Evolutionary conservation across 1,284 basidiomycete species (phyloP), one percentile per base, ranked within the genome.

Genomic region (Xerocomus cyaneibrunnescens): DNA sequence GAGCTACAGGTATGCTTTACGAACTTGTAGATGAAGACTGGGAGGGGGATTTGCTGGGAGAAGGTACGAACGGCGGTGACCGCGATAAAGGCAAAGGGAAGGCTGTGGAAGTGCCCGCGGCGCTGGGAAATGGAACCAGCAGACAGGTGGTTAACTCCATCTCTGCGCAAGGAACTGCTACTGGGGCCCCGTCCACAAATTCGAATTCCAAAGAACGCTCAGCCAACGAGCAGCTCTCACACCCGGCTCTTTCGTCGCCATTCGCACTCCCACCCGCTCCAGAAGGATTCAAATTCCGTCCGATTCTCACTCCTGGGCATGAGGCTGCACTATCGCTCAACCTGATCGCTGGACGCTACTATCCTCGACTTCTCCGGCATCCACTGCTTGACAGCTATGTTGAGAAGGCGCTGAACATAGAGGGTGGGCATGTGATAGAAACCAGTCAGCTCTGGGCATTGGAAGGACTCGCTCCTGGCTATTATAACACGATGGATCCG

Each of bases 11-110:
- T 21, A 79, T 80, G 76, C 66, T 90, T 45, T 90, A 84, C 57
- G 88, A 91, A 67, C 73, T 90, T 31, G 87, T 79, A 1, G 87
- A 89, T 54, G 72, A 77, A 31, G 85, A 84, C 52, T 89, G 83
- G 83, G 80, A 78, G 39, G 84, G 79, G 17, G 67, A 74, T 7
- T 45, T 57, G 1, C 48, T 32, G 7, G 56, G 41, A 12, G 50
- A 44, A 23, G 27, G 31, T 2, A 40, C 28, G 31, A 57, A 37
- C 13, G 31, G 48, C 14, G 27, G 48, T 35, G 42, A 30, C 30
- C 44, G 52, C 4, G 60, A 65, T 16, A 70, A 67, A 47, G 66
- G 65, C 5, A 70, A 71, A 47, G 60, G 58, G 6, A 71, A 60
- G 38, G 65, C 66, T 32, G 44, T 50, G 3, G 66, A 70, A 8